Conservation (phyloP, 345 rosid genomes). For the Boechera retrofracta region DNA sequence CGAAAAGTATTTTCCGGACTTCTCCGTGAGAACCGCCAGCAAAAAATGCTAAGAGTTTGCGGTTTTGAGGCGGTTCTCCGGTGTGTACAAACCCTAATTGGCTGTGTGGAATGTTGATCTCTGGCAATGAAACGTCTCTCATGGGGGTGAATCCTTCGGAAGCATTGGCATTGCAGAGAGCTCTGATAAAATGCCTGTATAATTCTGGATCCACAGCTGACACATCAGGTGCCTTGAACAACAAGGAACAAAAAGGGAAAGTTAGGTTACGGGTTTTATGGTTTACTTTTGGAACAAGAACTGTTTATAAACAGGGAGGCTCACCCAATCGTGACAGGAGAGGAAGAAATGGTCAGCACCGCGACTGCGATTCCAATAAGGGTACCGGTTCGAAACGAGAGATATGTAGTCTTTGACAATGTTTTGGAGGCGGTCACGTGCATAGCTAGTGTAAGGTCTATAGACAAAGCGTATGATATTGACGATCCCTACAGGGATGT, state of each 20-base stretch:
- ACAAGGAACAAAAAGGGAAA: background rate
- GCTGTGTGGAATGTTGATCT: constrained; percentile 43
- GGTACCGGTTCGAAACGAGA: constrained; percentile 52
- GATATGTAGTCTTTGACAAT: constrained; percentile 52
- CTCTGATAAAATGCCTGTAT: constrained; percentile 65
- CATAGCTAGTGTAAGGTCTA: constrained; percentile 44
- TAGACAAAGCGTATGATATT: constrained; percentile 50
- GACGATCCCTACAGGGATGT: constrained; percentile 55
- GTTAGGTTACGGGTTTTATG: background rate
- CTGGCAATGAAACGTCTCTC: constrained; percentile 74
- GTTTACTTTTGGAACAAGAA: background rate
- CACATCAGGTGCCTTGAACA: constrained; percentile 65
- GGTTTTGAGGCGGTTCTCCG: constrained; percentile 40
- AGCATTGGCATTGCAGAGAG: constrained; percentile 78
- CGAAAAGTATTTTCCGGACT: constrained; percentile 52
- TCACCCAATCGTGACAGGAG: constrained; percentile 77
- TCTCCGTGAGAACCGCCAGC: constrained; percentile 71
- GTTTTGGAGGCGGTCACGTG: constrained; percentile 46
- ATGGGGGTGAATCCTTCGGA: constrained; percentile 67
- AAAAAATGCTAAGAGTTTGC: constrained; percentile 65
- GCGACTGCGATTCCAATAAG: constrained; percentile 63
- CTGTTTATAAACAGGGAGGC: background rate
- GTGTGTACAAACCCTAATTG: constrained; percentile 37
- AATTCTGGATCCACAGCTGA: constrained; percentile 52
- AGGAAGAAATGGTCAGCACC: constrained; percentile 72